Percentiles rank a stretch among this genome's conserved stretches.
Conservation (phyloP, 2,329 filamentous ascomycete species). For the Corynespora cassiicola region DNA sequence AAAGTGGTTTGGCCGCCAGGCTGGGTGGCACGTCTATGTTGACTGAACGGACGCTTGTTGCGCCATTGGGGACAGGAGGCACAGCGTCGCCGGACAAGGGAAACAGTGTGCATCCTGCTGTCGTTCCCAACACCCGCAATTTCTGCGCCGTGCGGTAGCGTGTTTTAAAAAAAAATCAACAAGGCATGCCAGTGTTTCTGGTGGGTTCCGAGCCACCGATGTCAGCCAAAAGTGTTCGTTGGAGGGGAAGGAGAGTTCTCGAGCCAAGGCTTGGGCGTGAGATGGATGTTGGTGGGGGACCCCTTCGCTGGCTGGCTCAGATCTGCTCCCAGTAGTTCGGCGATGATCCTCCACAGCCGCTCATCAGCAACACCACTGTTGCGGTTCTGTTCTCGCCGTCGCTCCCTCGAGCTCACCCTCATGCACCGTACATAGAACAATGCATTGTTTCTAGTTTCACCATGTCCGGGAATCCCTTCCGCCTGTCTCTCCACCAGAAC, state of each 20-base stretch:
- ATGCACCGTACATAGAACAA: slow-evolving; percentile 49
- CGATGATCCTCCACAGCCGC: slow-evolving; percentile 10
- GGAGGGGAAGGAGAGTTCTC: slow-evolving; percentile 2
- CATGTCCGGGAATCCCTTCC: slow-evolving; percentile 51
- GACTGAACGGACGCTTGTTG: no score
- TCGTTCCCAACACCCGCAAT: no score
- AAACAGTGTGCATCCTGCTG: no score
- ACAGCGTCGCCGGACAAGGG: no score
- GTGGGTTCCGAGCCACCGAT: no score
- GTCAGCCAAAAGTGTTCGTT: slow-evolving; percentile 9
- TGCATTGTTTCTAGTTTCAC: slow-evolving; percentile 44
- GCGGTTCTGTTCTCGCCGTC: slow-evolving; percentile 11
- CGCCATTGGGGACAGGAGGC: no score
- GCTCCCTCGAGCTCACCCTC: slow-evolving; percentile 30
- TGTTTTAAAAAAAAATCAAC: slow-evolving; percentile 2
- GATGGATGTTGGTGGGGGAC: slow-evolving; percentile 9
- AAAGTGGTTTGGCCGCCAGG: slow-evolving; percentile 62
- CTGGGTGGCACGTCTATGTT: slow-evolving; percentile 67
- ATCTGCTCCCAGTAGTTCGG: slow-evolving; percentile 13
- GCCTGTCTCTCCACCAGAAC: slow-evolving; percentile 37
- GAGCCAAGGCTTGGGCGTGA: slow-evolving; percentile 14
- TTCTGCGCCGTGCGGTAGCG: not conserved
- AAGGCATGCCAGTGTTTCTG: slow-evolving; percentile 7
- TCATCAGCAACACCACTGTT: slow-evolving; percentile 15
- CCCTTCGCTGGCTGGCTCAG: slow-evolving; percentile 18